Evolutionary conservation across 129 eudicot species (phyloP), one percentile per base, ranked within the genome.

Genomic region (Tanacetum coccineum): DNA sequence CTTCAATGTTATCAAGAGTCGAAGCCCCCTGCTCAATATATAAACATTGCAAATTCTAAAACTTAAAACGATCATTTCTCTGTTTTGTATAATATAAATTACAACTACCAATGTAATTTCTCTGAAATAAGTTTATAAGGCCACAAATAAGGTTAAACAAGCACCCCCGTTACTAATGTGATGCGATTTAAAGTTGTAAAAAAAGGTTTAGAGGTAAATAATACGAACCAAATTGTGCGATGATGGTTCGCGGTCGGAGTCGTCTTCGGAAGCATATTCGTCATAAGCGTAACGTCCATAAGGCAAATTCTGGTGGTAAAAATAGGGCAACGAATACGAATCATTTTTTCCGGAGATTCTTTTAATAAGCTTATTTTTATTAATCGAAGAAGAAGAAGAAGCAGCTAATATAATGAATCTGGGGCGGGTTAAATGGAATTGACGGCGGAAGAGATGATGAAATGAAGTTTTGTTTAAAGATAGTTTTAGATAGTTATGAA

Each of bases 1-100:
- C 96, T 66, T 93, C 90, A 76, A 93, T 71, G 73, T 93, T 93
- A 40, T 93, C 91, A 77, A 86, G 76, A 48, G 87, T 80, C 39
- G 98, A 86, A 76, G 82, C 87, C 50, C 84, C 67, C 98, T 93
- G 69, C 45, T 46, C 62, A 74, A 39, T 76, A 51, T n/a, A n/a
- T 13, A 70, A 58, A 15, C 14, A 62, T 48, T 10, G 58, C 46
- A 39, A 26, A n/a, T 51, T 26, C 13, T 19, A 3, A 54, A 1
- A 15, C 12, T 6, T 36, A 36, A 36, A 53, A 20, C 20, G 3
- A 3, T 18, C 25, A 18, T 15, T 6, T 54, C 21, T 8, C 18
- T 12, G 25, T 22, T 22, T 22, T 22, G 1, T 22, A 1, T 22
- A 22, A 2, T 51, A n/a, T 51, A 51, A 51, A 17, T 17, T 50